A percentile compares a stretch with the other conserved stretches of the same genome.
Conservation (phyloP, 345 rosid genomes). For the Eucalyptus erythrocorys region DNA sequence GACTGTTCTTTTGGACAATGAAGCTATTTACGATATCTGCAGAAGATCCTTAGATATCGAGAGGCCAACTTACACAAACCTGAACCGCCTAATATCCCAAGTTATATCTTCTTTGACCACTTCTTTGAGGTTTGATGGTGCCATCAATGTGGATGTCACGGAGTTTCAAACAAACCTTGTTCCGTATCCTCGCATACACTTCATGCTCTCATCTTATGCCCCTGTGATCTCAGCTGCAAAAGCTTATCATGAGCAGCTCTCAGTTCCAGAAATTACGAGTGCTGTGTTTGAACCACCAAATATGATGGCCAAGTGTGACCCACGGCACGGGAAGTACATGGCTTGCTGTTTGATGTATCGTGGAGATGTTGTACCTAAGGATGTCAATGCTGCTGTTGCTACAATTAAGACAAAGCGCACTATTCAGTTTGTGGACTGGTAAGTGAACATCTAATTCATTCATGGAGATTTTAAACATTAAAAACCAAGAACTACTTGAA, state of each 20-base stretch:
- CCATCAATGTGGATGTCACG: slow-evolving; percentile 70
- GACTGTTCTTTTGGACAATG: slow-evolving; percentile 67
- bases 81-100: slow-evolving; percentile 73
- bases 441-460: slow-evolving; percentile 2
- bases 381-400: slow-evolving; percentile 70
- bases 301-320: slow-evolving; percentile 91
- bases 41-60: slow-evolving; percentile 67
- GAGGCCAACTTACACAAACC: slow-evolving; percentile 65
- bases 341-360: slow-evolving; percentile 84
- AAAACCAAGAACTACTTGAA: neutral
- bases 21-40: slow-evolving; percentile 81
- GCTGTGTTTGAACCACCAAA: slow-evolving; percentile 73
- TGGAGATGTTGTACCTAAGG: slow-evolving; percentile 78
- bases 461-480: neutral
- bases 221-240: slow-evolving; percentile 70
- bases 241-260: slow-evolving; percentile 76
- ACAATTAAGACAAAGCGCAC: slow-evolving; percentile 72
- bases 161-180: slow-evolving; percentile 84
- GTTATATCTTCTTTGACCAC: slow-evolving; percentile 68
- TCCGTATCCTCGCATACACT: slow-evolving; percentile 79
- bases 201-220: slow-evolving; percentile 83
- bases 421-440: slow-evolving; percentile 83
- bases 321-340: slow-evolving; percentile 84
- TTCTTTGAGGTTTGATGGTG: slow-evolving; percentile 77
- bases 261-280: slow-evolving; percentile 69